Evolutionary conservation across 805 yeast species (phyloP), one percentile per base, ranked within the genome.

Genomic region (Zygosaccharomyces lentus): DNA sequence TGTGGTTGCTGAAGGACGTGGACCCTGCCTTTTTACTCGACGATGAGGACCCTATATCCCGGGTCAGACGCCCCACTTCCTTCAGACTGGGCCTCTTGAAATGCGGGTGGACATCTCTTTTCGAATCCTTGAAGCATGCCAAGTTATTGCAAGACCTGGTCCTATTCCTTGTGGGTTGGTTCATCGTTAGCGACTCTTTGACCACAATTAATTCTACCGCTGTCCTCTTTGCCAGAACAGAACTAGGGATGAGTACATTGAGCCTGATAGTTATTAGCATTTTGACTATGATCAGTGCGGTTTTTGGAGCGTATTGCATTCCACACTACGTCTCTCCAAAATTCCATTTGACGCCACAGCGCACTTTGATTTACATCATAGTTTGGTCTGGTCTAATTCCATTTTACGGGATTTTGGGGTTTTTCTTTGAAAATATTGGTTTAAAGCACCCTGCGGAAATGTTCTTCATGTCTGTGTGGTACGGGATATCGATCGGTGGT

Each of bases 121-220:
- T 62, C 38, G 63, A 68, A 17, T 78, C 91, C 0, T 65, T 81
- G n/a, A 72, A 69, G 36, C 82, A 79, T 52, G 87, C 84, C 1
- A 70, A 77, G 1, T 65, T 76, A 41, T 65, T 85, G 55, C 73
- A 71, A 51, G 91, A 85, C 54, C 85, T 86, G 15, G 69, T 77
- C n/a, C 73, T 77, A 9, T 85, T 82, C 53, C 65, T 85, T 8
- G 39, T 77, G 0, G 89, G 87, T 1, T 85, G 95, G 95, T 85
- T 85, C 54, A 73, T 86, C 36, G 70, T 85, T 2, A 78, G 87
- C 16, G 95, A 86, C 58, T 81, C 88, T 0, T 67, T 83, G 9
- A 83, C 90, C 1, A 86, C 93, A 0, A 84, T 85, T 46, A 85
- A 84, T 60, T 81, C 89, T 0, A 82, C 93, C 0, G 91, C 93